These are phyloP conservation scores for Aspergillus hancockii DNA, from an alignment of 495 filamentous ascomycete species.

Conservation along the genomic window DNA sequence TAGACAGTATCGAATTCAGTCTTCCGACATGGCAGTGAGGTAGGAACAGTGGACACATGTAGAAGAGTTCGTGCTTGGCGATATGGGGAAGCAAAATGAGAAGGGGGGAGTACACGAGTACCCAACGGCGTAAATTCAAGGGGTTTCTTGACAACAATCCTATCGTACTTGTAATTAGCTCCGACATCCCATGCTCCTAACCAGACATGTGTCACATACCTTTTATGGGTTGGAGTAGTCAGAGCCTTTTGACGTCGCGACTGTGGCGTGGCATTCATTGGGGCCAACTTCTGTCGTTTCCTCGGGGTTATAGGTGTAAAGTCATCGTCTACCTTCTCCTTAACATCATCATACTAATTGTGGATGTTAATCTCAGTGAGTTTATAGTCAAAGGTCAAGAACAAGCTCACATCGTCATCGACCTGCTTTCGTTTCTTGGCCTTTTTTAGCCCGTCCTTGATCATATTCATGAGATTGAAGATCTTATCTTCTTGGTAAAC, in stretches of 20 bases:
- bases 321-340: slow-evolving; percentile 51
- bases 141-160: slow-evolving; percentile 82
- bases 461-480: slow-evolving; percentile 61
- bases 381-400: background rate
- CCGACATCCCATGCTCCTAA: background rate
- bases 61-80: slow-evolving; percentile 85
- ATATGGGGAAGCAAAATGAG: slow-evolving; percentile 79
- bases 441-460: slow-evolving; percentile 66
- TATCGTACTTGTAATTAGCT: slow-evolving; percentile 24
- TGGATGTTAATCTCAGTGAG: slow-evolving; percentile 15
- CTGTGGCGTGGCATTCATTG: slow-evolving; percentile 59
- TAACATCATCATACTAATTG: slow-evolving; percentile 39
- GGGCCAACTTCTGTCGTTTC: slow-evolving; percentile 55
- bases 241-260: slow-evolving; percentile 53
- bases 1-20: slow-evolving; percentile 90
- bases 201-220: slow-evolving; percentile 36
- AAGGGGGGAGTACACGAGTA: slow-evolving; percentile 79
- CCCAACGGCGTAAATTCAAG: slow-evolving; percentile 94
- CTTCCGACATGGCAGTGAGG: slow-evolving; percentile 87
- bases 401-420: slow-evolving; percentile 51
- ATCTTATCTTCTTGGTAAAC: slow-evolving; percentile 67
- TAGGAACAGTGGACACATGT: slow-evolving; percentile 90
- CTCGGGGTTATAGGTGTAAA: slow-evolving; percentile 56
- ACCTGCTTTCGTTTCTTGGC: slow-evolving; percentile 43
- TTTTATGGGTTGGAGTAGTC: slow-evolving; percentile 72